Evolutionary conservation across 352 stramenopile species (phyloP), one percentile per base, ranked within the genome.

Genomic region (Phytophthora citrophthora): DNA sequence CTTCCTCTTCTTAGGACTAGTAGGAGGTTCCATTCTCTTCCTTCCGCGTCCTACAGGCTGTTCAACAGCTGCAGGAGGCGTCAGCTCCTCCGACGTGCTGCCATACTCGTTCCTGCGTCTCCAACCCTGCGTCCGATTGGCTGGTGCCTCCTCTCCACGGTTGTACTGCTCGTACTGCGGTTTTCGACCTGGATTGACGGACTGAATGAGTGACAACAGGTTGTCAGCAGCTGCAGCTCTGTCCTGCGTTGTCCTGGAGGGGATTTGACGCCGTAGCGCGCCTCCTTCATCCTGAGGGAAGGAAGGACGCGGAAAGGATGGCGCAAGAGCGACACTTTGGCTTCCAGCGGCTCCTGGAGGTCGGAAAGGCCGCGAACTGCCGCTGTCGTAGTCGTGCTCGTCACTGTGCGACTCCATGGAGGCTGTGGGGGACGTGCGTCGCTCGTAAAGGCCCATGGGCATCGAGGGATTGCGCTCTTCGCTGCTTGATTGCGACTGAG

Each of bases 201-300:
- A 61, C 52, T 75, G 70, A 39, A 78, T 75, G 15, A 78, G 44
- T 3, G 70, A 78, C 16, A 78, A 54, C 34, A 78, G 48, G 45
- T 75, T 72, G 38, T 65, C 65, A 1, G 70, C 65, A 0, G 56
- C 70, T 34, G 47, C 45, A 11, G 55, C 44, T 32, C 44, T 44
- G 29, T 73, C 56, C 18, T 54, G 65, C 4, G 59, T 53, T 44
- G 36, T 40, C 15, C 50, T 64, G 32, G 13, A 38, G 31, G 27
- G 48, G 7, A 48, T 39, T 7, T 53, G 49, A 11, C 41, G 6
- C 1, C 36, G 18, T 23, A 46, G 16, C 27, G 32, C 36, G 44
- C 50, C 15, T 6, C 38, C 24, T 43, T 54, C 53, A 5, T 67
- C 54, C 34, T 76, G 63, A 24, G 63, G 68, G 46, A 78, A 78